Percentiles rank a stretch among this genome's conserved stretches.
Conservation (phyloP, 2,329 filamentous ascomycete genomes). For the Aspergillus udagawae region DNA sequence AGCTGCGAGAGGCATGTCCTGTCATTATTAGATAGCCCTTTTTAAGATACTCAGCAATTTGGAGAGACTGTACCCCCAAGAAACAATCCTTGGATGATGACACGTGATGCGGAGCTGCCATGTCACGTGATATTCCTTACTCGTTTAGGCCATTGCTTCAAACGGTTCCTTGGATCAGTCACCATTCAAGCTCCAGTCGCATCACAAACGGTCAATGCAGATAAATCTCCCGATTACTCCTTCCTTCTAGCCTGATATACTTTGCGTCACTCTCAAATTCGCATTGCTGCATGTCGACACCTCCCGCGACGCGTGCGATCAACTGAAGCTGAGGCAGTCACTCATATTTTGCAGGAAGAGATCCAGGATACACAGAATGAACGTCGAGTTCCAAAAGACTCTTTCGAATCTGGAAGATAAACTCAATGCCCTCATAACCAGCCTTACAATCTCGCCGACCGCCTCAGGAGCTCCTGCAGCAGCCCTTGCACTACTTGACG, state of each 20-base stretch:
- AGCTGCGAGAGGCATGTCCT: not conserved
- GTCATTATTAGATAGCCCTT: too few relatives aligned
- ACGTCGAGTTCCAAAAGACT: constrained; percentile 35
- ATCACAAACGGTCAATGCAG: not conserved
- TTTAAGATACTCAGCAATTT: too few relatives aligned
- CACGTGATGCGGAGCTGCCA: not conserved
- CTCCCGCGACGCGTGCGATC: not conserved
- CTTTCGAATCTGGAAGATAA: constrained; percentile 41
- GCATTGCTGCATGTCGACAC: not conserved
- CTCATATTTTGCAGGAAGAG: not conserved
- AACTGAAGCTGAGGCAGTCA: not conserved
- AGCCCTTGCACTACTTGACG: constrained; percentile 36
- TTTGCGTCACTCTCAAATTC: not conserved
- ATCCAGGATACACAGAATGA: constrained; percentile 28
- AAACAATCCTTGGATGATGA: not conserved
- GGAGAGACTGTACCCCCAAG: too few relatives aligned
- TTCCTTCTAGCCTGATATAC: not conserved
- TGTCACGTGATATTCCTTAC: not conserved
- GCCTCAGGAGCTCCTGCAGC: constrained; percentile 41
- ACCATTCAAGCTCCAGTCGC: not conserved
- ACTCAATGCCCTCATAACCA: constrained; percentile 39
- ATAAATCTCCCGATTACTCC: not conserved
- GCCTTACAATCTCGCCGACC: constrained; percentile 42
- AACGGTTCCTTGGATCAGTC: not conserved
- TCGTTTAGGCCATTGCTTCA: not conserved